Evolutionary conservation across 805 yeast genomes (phyloP).

Genomic region (Priceomyces castillae): DNA sequence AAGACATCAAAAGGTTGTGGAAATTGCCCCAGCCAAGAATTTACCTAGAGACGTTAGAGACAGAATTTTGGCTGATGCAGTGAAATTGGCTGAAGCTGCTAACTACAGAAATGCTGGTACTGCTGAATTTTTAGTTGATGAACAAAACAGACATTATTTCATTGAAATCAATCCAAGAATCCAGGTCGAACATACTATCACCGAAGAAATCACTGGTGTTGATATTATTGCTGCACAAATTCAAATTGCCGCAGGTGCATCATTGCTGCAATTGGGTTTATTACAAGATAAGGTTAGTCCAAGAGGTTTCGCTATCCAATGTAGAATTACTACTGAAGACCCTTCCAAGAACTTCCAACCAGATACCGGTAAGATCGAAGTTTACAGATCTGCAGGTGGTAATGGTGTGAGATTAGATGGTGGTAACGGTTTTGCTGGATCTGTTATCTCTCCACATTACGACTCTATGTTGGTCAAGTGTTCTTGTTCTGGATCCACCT

Average conservation of each 20-base stretch:
- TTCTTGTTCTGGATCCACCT: conserved; percentile 94
- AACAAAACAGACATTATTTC: conserved; percentile 91
- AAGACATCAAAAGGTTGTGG: conserved; percentile 98
- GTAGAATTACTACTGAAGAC: conserved; percentile 98
- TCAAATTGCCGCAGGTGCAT: conserved; percentile 98
- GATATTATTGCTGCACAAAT: conserved; percentile 98
- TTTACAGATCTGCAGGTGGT: conserved; percentile 98
- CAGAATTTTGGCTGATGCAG: conserved; percentile 93
- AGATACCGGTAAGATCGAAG: conserved; percentile 97
- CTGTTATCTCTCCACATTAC: conserved; percentile 93
- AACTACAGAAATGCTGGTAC: conserved; percentile 97
- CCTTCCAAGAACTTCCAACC: conserved; percentile 97
- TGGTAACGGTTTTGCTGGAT: conserved; percentile 97
- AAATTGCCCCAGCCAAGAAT: conserved; percentile 95
- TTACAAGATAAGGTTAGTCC: conserved; percentile 93
- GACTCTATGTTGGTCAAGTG: conserved; percentile 98
- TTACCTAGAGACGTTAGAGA: conserved; percentile 81
- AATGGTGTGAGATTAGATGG: conserved; percentile 98
- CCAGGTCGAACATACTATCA: conserved; percentile 98
- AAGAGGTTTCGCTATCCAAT: conserved; percentile 97
- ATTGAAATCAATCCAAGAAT: conserved; percentile 97
- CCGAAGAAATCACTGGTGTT: conserved; percentile 98
- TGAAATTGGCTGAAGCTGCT: conserved; percentile 81
- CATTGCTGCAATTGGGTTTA: conserved; percentile 85
- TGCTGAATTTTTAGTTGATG: conserved; percentile 93